Percentiles rank a stretch among this genome's conserved stretches.
Evolutionary conservation across 2,329 filamentous ascomycete genomes (phyloP).

Genomic region (Aspergillus sp.): DNA sequence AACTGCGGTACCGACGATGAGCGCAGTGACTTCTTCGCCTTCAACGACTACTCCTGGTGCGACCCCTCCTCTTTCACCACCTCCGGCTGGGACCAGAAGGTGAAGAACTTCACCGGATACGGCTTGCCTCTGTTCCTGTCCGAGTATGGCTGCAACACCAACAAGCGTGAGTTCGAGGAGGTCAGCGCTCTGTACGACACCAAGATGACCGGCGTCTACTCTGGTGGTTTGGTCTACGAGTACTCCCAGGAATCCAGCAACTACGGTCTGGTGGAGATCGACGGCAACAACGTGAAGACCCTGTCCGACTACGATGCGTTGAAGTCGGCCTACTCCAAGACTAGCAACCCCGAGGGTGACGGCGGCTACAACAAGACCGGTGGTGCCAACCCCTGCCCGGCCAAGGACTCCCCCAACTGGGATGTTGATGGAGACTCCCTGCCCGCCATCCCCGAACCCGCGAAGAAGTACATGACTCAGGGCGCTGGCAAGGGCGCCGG

Average conservation of each 20-base stretch:
- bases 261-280: conserved; percentile 76
- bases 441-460: conserved; percentile 58
- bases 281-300: conserved; percentile 57
- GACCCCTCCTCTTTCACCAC: conserved; percentile 74
- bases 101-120: conserved; percentile 82
- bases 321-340: conserved; percentile 52
- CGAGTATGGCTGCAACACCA: conserved; percentile 87
- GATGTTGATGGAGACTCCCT: conserved; percentile 56
- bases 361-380: conserved; percentile 61
- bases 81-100: conserved; percentile 85
- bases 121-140: conserved; percentile 91
- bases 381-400: conserved; percentile 56
- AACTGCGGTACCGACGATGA: conserved; percentile 85
- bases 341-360: conserved; percentile 55
- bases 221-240: conserved; percentile 93
- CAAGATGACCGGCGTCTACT: conserved; percentile 88
- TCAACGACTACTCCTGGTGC: conserved; percentile 81
- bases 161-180: conserved; percentile 79
- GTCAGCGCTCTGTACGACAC: conserved; percentile 74
- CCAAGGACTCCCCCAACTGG: conserved; percentile 56
- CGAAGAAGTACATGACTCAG: conserved; percentile 57
- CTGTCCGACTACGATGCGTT: conserved; percentile 64
- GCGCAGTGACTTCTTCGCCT: conserved; percentile 83
- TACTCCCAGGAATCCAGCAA: conserved; percentile 82
- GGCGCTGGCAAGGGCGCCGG: conserved; percentile 61